Evolutionary conservation across 164 flowering plant genomes (phyloP), one percentile per base, ranked within the genome.

Genomic region (Stephania yunnanensis): DNA sequence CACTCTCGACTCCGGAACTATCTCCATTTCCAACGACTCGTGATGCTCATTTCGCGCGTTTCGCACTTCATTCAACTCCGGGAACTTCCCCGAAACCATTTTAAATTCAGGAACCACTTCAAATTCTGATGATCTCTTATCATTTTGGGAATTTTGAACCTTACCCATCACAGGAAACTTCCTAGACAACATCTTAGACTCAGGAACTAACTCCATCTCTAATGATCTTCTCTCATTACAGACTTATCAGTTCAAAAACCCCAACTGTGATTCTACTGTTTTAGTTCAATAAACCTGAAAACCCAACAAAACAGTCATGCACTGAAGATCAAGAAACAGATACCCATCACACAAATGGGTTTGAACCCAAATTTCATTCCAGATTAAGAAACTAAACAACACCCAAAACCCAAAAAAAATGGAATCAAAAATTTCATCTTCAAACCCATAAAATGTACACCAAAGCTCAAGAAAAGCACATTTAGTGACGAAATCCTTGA

Each of bases 131-230:
- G 45, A 76, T 70, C 68, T 20, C 65, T 66, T 78, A 82, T 78
- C 85, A 82, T 87, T 73, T 82, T n/a, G 72, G 2, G 71, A 3
- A 71, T 78, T 84, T 45, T 82, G 25, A 19, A 44, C 52, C 68
- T 76, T 79, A 46, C 44, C 69, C 12, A 4, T 50, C 30, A 75
- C 61, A 64, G 86, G 79, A 71, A 84, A 42, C 73, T 78, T 73
- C 68, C 79, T 76, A 30, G 84, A 84, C 75, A 82, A 73, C 50
- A n/a, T 68, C 71, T 85, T 85, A 22, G 78, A 75, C 75, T 89
- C 89, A 10, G 84, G 79, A 78, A 77, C 68, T 75, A 84, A 85
- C 72, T 89, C 90, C 93, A 89, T 89, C n/a, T 80, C 79, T 30
- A n/a, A 46, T 65, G 48, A 76, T 70, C 64, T 19, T 64, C 66